Evolutionary conservation across 345 rosid genomes (phyloP).

Genomic region (Eucalyptus curtisii): DNA sequence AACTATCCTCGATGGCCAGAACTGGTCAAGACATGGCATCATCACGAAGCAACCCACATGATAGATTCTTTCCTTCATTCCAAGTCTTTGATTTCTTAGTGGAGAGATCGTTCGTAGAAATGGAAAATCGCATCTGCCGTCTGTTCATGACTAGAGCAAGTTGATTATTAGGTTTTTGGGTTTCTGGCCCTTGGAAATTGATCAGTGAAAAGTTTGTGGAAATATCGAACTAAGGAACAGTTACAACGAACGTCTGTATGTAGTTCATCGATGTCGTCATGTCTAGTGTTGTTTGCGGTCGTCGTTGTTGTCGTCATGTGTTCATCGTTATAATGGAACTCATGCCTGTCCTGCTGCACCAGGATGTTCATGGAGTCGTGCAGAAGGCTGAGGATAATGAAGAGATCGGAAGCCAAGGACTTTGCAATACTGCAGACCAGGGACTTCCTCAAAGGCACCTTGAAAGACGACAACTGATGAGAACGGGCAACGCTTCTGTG

Average conservation of each 20-base stretch:
- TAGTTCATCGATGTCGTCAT: background rate
- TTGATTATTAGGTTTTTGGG: background rate
- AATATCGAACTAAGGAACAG: background rate
- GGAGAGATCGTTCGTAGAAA: background rate
- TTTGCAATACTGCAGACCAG: background rate
- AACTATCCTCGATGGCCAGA: background rate
- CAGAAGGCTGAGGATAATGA: constrained; percentile 6
- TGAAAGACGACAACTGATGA: background rate
- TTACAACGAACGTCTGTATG: background rate
- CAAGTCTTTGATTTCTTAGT: background rate
- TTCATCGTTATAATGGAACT: background rate
- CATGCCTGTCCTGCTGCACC: background rate
- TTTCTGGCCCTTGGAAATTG: background rate
- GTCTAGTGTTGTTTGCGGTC: background rate
- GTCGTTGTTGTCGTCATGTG: background rate
- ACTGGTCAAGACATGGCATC: background rate
- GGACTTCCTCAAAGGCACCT: background rate
- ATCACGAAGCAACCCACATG: background rate
- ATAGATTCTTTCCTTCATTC: background rate
- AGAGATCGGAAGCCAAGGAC: background rate
- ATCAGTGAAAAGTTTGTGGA: background rate
- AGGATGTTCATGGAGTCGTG: constrained; percentile 5
- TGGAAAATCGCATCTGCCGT: background rate
- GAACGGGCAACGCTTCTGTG: background rate
- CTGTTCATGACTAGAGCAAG: background rate